phyloP scores from a whole-genome alignment of 1,139 yeast genomes.

The Saccharomycopsis phalli region DNA sequence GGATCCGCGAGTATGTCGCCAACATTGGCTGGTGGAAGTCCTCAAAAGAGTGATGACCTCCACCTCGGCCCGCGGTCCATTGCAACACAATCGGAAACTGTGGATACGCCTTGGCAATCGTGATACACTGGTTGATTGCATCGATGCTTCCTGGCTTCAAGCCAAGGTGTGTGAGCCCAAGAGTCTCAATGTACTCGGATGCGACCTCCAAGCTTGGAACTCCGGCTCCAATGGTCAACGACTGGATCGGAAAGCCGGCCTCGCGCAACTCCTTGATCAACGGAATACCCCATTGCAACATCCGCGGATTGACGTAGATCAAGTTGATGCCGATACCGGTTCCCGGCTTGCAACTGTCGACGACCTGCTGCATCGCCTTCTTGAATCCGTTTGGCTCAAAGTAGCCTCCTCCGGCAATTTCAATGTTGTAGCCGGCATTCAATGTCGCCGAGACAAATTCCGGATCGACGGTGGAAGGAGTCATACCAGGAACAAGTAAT shows the following conservation, averaged over 20 bases:
- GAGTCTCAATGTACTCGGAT: conserved; percentile 84
- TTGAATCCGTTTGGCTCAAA: conserved; percentile 66
- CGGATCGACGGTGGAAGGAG: conserved; percentile 94
- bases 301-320: conserved; percentile 92
- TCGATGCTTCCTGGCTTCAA: conserved; percentile 97
- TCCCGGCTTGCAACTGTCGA: conserved; percentile 64
- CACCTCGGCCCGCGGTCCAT: conserved; percentile 99
- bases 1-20: conserved; percentile 90
- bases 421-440: conserved; percentile 95
- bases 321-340: conserved; percentile 85
- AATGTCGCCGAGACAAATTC: conserved; percentile 88
- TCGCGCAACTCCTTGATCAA: conserved; percentile 74
- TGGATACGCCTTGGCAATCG: conserved; percentile 94
- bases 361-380: conserved; percentile 65
- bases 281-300: conserved; percentile 99
- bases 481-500: conserved; percentile 97
- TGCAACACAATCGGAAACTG: conserved; percentile 91
- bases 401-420: conserved; percentile 98
- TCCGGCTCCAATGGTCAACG: conserved; percentile 98
- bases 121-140: conserved; percentile 75
- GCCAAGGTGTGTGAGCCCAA: conserved; percentile 89
- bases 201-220: conserved; percentile 98
- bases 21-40: conserved; percentile 97
- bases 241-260: conserved; percentile 91
- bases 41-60: conserved; percentile 99